Percentiles rank a stretch among this genome's conserved stretches.
Evolutionary conservation across 805 yeast genomes (phyloP).

Genomic region (Komagataella mondaviorum): DNA sequence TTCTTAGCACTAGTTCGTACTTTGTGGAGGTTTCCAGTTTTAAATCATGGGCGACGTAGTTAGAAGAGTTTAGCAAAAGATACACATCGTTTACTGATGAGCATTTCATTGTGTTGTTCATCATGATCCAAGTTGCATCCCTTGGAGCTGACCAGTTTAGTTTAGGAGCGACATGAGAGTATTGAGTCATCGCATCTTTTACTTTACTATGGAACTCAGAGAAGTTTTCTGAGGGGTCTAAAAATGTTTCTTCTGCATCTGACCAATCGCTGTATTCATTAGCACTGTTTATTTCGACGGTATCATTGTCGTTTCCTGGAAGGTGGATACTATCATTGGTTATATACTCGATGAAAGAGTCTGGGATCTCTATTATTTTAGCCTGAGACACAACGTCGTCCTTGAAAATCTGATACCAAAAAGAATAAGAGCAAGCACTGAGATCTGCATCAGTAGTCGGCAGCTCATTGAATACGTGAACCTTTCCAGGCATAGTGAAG

Average conservation of each 20-base stretch:
- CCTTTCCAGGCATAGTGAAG: slow-evolving; percentile 2
- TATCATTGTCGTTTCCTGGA: slow-evolving; percentile 29
- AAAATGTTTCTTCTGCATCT: slow-evolving; percentile 19
- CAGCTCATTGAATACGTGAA: slow-evolving; percentile 12
- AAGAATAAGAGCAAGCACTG: slow-evolving; percentile 37
- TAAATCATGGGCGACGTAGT: slow-evolving; percentile 77
- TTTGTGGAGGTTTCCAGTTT: not conserved
- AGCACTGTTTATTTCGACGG: slow-evolving; percentile 29
- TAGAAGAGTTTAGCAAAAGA: slow-evolving; percentile 71
- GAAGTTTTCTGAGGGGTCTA: slow-evolving; percentile 37
- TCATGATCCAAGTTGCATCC: slow-evolving; percentile 86
- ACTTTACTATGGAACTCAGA: slow-evolving; percentile 46
- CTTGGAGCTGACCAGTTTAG: slow-evolving; percentile 96
- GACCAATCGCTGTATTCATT: slow-evolving; percentile 73
- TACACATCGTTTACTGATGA: slow-evolving; percentile 62
- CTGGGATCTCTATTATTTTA: slow-evolving; percentile 38
- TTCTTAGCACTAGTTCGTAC: slow-evolving; percentile 65
- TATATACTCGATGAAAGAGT: slow-evolving; percentile 43
- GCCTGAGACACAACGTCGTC: slow-evolving; percentile 31
- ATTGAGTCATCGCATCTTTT: slow-evolving; percentile 25
- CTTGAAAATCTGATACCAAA: slow-evolving; percentile 45
- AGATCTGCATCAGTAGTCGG: slow-evolving; percentile 24
- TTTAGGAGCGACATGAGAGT: slow-evolving; percentile 70
- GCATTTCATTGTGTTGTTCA: slow-evolving; percentile 68
- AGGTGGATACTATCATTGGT: slow-evolving; percentile 56